Percentiles rank a stretch among this genome's conserved stretches.
phyloP scores from a whole-genome alignment of 2,329 filamentous ascomycete species.

The Westerdykella aurantiaca region DNA sequence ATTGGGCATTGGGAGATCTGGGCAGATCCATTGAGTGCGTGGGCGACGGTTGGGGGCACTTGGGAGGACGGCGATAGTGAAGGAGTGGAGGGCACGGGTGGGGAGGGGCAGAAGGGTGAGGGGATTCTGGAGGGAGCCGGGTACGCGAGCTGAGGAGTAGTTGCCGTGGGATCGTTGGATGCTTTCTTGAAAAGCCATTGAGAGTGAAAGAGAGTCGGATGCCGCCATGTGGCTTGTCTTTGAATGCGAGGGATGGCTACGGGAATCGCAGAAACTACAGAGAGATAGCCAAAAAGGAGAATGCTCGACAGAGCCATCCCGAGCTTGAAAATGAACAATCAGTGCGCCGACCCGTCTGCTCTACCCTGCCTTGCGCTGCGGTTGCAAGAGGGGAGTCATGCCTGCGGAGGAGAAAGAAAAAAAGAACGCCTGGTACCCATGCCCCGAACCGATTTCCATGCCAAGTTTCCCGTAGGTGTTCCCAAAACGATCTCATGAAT shows the following conservation, averaged over 20 bases:
- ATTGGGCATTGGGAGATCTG: slow-evolving; percentile 43
- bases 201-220: neutral
- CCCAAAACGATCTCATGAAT: no score
- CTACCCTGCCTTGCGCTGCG: no score
- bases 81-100: neutral
- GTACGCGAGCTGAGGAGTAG: neutral
- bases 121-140: neutral
- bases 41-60: slow-evolving; percentile 31
- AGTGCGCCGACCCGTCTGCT: no score
- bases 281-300: no score
- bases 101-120: neutral
- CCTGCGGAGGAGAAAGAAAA: neutral
- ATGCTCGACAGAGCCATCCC: no score
- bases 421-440: neutral
- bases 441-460: neutral
- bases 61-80: neutral
- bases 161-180: no score
- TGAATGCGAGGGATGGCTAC: neutral
- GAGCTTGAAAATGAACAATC: no score
- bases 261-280: no score
- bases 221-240: no score
- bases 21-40: slow-evolving; percentile 42
- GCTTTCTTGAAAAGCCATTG: neutral
- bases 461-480: neutral
- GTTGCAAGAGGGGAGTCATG: neutral